Evolutionary conservation across 2,329 filamentous ascomycete species (phyloP).

Genomic region (Pseudophaeomoniella oleicola): DNA sequence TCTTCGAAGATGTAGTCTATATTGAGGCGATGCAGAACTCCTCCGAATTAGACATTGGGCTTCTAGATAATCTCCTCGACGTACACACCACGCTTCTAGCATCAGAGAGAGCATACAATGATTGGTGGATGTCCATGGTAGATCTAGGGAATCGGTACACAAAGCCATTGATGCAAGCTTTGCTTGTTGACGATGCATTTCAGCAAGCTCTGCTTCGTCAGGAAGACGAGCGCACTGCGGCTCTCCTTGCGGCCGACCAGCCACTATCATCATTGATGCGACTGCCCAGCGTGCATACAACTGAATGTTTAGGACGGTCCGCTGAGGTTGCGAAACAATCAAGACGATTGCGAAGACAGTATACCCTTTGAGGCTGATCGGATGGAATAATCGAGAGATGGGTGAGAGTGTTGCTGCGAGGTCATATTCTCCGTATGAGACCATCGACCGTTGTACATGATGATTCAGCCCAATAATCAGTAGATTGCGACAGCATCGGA

Average conservation of each 20-base stretch:
- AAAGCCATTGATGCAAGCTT: neutral
- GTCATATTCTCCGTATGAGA: too few relatives aligned
- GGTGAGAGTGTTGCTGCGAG: too few relatives aligned
- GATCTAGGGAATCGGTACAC: neutral
- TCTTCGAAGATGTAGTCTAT: neutral
- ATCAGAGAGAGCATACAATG: neutral
- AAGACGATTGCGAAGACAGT: neutral
- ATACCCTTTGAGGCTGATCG: neutral
- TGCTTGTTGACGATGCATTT: neutral
- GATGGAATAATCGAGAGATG: too few relatives aligned
- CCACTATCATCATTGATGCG: neutral
- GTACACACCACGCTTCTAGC: neutral
- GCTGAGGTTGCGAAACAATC: neutral
- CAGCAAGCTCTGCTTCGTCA: neutral
- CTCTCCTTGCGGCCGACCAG: neutral
- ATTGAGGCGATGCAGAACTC: neutral
- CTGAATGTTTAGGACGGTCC: neutral
- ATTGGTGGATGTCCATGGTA: neutral
- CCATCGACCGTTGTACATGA: too few relatives aligned
- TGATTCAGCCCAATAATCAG: too few relatives aligned
- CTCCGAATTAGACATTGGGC: neutral
- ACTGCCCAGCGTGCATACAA: neutral
- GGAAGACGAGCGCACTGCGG: neutral
- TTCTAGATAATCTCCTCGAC: neutral
- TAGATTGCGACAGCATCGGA: too few relatives aligned